phyloP scores from a whole-genome alignment of 1,284 basidiomycete genomes.

The Mycena citricolor region DNA sequence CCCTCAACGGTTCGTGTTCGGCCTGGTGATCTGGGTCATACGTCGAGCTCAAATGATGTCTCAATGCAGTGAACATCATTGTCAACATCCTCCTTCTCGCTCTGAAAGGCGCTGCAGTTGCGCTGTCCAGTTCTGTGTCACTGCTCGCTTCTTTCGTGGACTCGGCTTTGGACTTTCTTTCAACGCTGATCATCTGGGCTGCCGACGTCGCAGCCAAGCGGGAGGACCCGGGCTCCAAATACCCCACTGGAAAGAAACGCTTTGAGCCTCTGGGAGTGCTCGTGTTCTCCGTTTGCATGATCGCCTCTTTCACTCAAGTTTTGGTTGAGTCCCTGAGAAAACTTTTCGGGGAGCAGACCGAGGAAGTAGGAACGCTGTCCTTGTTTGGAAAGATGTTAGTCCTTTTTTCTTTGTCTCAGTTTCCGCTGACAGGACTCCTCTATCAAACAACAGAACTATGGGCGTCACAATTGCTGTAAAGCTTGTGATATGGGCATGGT shows the following conservation, averaged over 20 bases:
- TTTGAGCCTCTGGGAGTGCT: constrained; percentile 23
- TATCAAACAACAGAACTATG: constrained; percentile 22
- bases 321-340: constrained; percentile 18
- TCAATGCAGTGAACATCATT: constrained; percentile 21
- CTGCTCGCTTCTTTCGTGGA: constrained; percentile 23
- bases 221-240: constrained; percentile 13
- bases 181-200: constrained; percentile 21
- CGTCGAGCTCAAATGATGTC: too few species aligned
- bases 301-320: constrained; percentile 22
- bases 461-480: constrained; percentile 19
- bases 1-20: constrained; percentile 19
- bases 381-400: constrained; percentile 20
- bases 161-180: constrained; percentile 21
- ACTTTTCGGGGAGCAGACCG: constrained; percentile 15
- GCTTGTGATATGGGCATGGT: constrained; percentile 21
- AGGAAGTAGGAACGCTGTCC: constrained; percentile 18
- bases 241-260: constrained; percentile 23
- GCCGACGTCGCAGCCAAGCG: constrained; percentile 19
- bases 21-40: too few species aligned
- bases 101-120: constrained; percentile 19
- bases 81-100: constrained; percentile 18
- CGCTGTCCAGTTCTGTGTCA: constrained; percentile 19
- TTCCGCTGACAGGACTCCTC: too few species aligned
- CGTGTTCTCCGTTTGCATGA: constrained; percentile 23
- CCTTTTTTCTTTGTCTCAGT: not conserved